Percentiles rank a stretch among this genome's conserved stretches.
Evolutionary conservation across 164 flowering plant species (phyloP).

Genomic region (Akebia trifoliata): DNA sequence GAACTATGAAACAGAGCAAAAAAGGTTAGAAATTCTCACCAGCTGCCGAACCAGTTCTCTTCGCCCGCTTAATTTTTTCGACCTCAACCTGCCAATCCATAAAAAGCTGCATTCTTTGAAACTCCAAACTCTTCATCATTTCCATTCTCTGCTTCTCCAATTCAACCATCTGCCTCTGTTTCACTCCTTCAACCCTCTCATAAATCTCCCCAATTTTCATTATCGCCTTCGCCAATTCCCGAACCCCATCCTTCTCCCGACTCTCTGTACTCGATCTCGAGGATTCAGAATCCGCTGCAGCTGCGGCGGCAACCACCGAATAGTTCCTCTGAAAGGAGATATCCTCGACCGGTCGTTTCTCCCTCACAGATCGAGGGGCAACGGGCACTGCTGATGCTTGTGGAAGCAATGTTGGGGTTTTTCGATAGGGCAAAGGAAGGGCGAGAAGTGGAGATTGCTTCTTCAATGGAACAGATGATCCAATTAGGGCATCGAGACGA

Average conservation of each 20-base stretch:
- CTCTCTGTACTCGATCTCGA: slow-evolving; percentile 29
- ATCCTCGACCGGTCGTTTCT: slow-evolving; percentile 32
- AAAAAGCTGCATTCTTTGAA: slow-evolving; percentile 76
- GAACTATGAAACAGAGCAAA: slow-evolving; percentile 3
- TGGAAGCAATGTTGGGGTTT: slow-evolving; percentile 13
- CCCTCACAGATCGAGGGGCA: slow-evolving; percentile 19
- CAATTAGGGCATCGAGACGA: slow-evolving; percentile 24
- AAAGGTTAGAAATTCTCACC: slow-evolving; percentile 38
- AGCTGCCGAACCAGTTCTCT: slow-evolving; percentile 36
- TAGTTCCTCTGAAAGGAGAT: slow-evolving; percentile 43
- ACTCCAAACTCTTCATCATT: slow-evolving; percentile 67
- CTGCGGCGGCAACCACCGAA: slow-evolving; percentile 51
- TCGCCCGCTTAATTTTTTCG: slow-evolving; percentile 63
- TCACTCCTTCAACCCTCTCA: slow-evolving; percentile 72
- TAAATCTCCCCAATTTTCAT: slow-evolving; percentile 63
- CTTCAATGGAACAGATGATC: slow-evolving; percentile 13
- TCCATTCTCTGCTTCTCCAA: slow-evolving; percentile 88
- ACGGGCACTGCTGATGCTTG: slow-evolving; percentile 27
- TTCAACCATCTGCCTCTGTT: slow-evolving; percentile 68
- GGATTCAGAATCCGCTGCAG: slow-evolving; percentile 26
- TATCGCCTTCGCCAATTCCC: slow-evolving; percentile 63
- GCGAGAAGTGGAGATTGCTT: slow-evolving; percentile 38
- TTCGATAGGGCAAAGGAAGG: slow-evolving; percentile 28
- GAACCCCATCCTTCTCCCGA: slow-evolving; percentile 35
- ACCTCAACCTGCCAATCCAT: slow-evolving; percentile 81